Percentiles rank a stretch among this genome's conserved stretches.
These are phyloP conservation scores for Xanthoconium stramineum DNA, from an alignment of 768 basidiomycete species.

Conservation along the genomic window DNA sequence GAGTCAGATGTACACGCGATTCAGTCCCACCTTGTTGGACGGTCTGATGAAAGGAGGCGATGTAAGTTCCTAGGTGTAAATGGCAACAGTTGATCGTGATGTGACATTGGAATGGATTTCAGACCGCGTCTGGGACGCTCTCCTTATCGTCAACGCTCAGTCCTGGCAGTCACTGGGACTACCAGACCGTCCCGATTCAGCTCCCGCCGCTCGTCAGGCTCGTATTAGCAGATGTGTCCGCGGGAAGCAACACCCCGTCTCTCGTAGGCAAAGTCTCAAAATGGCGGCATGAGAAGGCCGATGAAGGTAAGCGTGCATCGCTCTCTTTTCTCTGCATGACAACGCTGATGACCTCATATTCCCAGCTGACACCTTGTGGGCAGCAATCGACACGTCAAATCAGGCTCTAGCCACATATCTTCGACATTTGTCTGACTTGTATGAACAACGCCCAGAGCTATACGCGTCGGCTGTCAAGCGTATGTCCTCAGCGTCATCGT, in stretches of 20 bases:
- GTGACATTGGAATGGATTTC: neutral
- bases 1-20: constrained; percentile 89
- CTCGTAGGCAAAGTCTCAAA: constrained; percentile 87
- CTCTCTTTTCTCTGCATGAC: neutral
- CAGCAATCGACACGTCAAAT: constrained; percentile 58
- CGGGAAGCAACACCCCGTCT: constrained; percentile 93
- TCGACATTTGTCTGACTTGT: constrained; percentile 45
- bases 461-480: constrained; percentile 62
- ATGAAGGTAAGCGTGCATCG: constrained; percentile 42
- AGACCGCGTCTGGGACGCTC: constrained; percentile 14
- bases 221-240: constrained; percentile 93
- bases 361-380: constrained; percentile 65
- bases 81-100: neutral
- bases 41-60: constrained; percentile 22
- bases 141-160: constrained; percentile 53
- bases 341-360: neutral
- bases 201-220: constrained; percentile 83
- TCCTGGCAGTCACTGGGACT: constrained; percentile 67
- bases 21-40: constrained; percentile 53
- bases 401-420: constrained; percentile 54
- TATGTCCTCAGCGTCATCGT: constrained; percentile 55
- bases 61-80: constrained; percentile 14
- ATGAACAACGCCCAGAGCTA: constrained; percentile 42
- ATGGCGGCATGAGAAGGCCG: constrained; percentile 72
- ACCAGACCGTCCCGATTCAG: constrained; percentile 61